phyloP scores from a whole-genome alignment of 2,329 filamentous ascomycete species.

The Plectosphaerella sp. region DNA sequence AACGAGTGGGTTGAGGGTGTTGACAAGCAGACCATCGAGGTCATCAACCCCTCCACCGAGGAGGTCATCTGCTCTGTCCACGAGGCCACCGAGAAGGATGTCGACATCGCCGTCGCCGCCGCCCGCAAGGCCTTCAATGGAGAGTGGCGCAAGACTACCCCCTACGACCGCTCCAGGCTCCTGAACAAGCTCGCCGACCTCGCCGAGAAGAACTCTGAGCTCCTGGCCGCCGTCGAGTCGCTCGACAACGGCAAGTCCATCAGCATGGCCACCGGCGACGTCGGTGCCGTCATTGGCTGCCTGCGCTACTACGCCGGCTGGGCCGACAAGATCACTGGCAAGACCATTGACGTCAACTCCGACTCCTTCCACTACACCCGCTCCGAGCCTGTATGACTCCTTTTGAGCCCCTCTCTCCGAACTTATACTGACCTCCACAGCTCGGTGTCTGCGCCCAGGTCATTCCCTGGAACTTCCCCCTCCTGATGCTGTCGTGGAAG shows the following conservation, averaged over 20 bases:
- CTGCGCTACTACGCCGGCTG: slow-evolving; percentile 71
- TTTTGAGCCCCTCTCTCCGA: neutral
- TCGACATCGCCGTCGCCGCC: slow-evolving; percentile 74
- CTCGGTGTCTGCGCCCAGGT: slow-evolving; percentile 81
- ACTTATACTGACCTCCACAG: slow-evolving; percentile 21
- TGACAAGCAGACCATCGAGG: slow-evolving; percentile 87
- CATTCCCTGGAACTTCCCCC: slow-evolving; percentile 85
- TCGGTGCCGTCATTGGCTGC: slow-evolving; percentile 62
- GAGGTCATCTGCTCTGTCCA: slow-evolving; percentile 77
- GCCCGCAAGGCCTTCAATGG: slow-evolving; percentile 83
- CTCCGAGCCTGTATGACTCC: slow-evolving; percentile 60
- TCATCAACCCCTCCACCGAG: slow-evolving; percentile 84
- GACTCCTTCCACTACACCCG: slow-evolving; percentile 82
- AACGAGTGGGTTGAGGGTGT: slow-evolving; percentile 82
- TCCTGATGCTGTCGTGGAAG: slow-evolving; percentile 83
- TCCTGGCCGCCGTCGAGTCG: slow-evolving; percentile 77
- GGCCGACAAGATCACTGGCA: slow-evolving; percentile 88
- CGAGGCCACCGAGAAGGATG: slow-evolving; percentile 85
- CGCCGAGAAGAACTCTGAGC: slow-evolving; percentile 71
- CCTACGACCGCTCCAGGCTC: slow-evolving; percentile 64
- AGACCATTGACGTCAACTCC: slow-evolving; percentile 74
- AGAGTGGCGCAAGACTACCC: slow-evolving; percentile 62
- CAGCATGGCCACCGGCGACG: slow-evolving; percentile 70
- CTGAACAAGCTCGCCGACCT: slow-evolving; percentile 77
- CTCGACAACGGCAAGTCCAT: slow-evolving; percentile 86